phyloP scores from a whole-genome alignment of 768 basidiomycete species.

The Hypholoma fasciculare region DNA sequence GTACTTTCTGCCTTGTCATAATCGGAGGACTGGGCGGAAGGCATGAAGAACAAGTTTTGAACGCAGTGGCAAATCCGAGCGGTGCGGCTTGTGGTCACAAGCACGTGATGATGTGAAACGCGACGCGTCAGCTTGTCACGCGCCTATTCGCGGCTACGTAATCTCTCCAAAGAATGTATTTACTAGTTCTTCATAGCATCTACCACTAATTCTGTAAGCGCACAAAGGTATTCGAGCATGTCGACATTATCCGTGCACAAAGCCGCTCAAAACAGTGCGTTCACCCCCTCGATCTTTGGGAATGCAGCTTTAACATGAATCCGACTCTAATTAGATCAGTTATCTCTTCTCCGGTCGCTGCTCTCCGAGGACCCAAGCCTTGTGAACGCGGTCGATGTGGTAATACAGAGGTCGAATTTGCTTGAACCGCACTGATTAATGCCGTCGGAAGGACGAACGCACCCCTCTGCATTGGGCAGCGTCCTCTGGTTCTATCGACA shows the following conservation, averaged over 20 bases:
- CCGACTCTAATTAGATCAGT: constrained; percentile 51
- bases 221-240: constrained; percentile 26
- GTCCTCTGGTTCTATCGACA: constrained; percentile 68
- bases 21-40: constrained; percentile 26
- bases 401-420: constrained; percentile 29
- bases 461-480: constrained; percentile 89
- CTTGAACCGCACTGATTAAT: constrained; percentile 9
- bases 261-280: constrained; percentile 70
- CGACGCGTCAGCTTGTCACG: constrained; percentile 25
- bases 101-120: constrained; percentile 16
- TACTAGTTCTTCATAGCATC: too few species aligned
- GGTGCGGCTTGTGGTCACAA: neutral
- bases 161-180: neutral
- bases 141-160: constrained; percentile 9
- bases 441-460: constrained; percentile 60
- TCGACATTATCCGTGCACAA: constrained; percentile 52
- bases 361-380: constrained; percentile 60
- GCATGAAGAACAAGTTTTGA: constrained; percentile 17
- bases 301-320: neutral
- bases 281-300: neutral
- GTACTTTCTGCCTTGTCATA: constrained; percentile 24
- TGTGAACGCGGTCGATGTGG: constrained; percentile 63
- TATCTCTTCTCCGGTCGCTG: constrained; percentile 66
- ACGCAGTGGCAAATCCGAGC: neutral
- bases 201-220: too few species aligned